Conservation (phyloP, 2,329 filamentous ascomycete genomes). For the Domatiomyces catenatus region DNA sequence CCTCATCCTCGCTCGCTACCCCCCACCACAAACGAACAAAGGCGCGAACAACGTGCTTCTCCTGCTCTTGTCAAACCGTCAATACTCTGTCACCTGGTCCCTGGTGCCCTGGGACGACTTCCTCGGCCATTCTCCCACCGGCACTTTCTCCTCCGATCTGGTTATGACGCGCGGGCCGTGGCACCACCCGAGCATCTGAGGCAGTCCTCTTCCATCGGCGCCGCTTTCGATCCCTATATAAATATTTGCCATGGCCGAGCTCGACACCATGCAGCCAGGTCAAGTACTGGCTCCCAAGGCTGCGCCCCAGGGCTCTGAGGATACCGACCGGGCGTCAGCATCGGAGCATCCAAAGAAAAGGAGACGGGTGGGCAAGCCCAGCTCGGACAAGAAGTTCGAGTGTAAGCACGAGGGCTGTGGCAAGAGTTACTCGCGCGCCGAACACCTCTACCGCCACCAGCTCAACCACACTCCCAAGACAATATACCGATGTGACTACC, state of each 20-base stretch:
- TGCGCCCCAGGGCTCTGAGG: not conserved
- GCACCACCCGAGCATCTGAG: not conserved
- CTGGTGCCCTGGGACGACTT: not conserved
- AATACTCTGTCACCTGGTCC: not conserved
- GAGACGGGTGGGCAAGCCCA: constrained; percentile 30
- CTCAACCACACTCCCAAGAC: constrained; percentile 92
- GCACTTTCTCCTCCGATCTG: not conserved
- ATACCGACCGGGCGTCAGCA: not conserved
- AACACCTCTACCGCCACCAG: constrained; percentile 93
- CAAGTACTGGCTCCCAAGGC: not conserved
- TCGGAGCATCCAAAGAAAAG: constrained; percentile 24
- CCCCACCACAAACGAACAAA: no score
- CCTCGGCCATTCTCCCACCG: not conserved
- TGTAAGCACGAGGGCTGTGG: constrained; percentile 78
- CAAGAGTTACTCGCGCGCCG: constrained; percentile 90
- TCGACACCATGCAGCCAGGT: constrained; percentile 1
- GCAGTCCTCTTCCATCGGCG: not conserved
- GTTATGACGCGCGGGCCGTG: not conserved
- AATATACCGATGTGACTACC: constrained; percentile 85
- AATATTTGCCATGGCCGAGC: constrained; percentile 1
- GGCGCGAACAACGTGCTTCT: no score
- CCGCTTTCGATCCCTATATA: not conserved
- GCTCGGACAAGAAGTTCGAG: constrained; percentile 45
- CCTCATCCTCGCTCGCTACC: no score
- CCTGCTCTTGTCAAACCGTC: no score